These are phyloP conservation scores for Rhododendron molle DNA, from an alignment of 148 eudicot species.

Conservation along the genomic window DNA sequence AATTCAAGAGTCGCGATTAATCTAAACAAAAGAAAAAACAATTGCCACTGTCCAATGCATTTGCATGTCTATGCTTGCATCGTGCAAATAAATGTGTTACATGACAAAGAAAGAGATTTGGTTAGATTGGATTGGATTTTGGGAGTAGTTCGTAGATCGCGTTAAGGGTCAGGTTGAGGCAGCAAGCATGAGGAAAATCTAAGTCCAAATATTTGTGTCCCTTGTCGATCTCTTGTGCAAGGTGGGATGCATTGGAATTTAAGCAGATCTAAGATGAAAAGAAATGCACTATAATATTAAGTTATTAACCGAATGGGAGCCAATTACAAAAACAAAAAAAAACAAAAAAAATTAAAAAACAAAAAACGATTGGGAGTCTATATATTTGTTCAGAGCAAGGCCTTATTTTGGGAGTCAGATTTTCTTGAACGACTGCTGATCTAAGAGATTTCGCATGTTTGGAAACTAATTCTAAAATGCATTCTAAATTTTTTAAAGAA, in stretches of 20 bases:
- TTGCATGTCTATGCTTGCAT: neutral
- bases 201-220: neutral
- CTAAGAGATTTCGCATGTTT: too few relatives aligned
- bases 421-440: too few relatives aligned
- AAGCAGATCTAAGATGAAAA: neutral
- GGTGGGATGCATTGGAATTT: neutral
- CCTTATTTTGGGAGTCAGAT: too few relatives aligned
- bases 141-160: neutral
- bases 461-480: too few relatives aligned
- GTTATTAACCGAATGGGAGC: too few relatives aligned
- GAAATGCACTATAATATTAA: neutral
- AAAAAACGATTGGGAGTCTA: too few relatives aligned
- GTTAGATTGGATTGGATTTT: neutral
- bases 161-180: neutral
- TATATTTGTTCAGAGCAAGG: too few relatives aligned
- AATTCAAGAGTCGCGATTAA: neutral
- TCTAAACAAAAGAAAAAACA: neutral
- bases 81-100: neutral
- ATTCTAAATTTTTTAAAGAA: too few relatives aligned
- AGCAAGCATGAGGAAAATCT: neutral
- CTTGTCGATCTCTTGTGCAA: neutral
- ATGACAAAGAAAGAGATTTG: neutral
- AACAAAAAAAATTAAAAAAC: too few relatives aligned
- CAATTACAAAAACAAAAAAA: too few relatives aligned
- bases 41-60: neutral